These are phyloP conservation scores for Pseudozyma tsukubaensis DNA, from an alignment of 1,284 basidiomycete genomes.

Conservation along the genomic window DNA sequence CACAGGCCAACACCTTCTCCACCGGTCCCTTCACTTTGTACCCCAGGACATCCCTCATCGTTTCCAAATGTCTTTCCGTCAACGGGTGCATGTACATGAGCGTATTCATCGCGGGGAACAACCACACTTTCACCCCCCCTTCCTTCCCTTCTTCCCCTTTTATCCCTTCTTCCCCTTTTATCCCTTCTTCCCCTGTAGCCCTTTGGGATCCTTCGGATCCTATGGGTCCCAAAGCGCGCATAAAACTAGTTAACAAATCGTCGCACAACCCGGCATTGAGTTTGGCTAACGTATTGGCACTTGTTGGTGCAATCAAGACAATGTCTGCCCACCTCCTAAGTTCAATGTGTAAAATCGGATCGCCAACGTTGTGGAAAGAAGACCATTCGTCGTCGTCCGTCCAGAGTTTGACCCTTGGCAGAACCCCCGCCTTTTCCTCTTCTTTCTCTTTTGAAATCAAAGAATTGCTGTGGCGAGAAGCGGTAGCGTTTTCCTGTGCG, in stretches of 20 bases:
- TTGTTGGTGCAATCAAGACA: constrained; percentile 92
- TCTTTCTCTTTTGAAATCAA: not conserved
- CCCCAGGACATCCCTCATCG: constrained; percentile 78
- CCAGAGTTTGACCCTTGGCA: constrained; percentile 77
- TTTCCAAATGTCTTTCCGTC: constrained; percentile 81
- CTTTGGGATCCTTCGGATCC: not conserved
- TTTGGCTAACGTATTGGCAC: constrained; percentile 93
- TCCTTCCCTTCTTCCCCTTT: too few relatives aligned
- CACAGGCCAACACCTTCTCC: constrained; percentile 87
- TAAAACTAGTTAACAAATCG: constrained; percentile 87
- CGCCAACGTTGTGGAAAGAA: constrained; percentile 78
- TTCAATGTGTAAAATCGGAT: constrained; percentile 93
- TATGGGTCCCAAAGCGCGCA: constrained; percentile 79
- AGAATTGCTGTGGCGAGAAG: constrained; percentile 9
- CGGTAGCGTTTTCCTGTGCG: constrained; percentile 48
- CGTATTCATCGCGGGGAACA: constrained; percentile 99
- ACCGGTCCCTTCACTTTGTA: constrained; percentile 88
- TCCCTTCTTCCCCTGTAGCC: too few relatives aligned
- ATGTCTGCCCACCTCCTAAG: constrained; percentile 95
- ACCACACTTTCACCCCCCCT: constrained; percentile 82
- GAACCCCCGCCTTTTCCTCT: not conserved
- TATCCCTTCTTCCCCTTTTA: too few relatives aligned
- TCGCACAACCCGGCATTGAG: constrained; percentile 89
- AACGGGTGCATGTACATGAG: constrained; percentile 96
- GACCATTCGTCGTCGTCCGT: constrained; percentile 91